Evolutionary conservation across 139 green algal genomes (phyloP).

Genomic region (Desmodesmus armatus): DNA sequence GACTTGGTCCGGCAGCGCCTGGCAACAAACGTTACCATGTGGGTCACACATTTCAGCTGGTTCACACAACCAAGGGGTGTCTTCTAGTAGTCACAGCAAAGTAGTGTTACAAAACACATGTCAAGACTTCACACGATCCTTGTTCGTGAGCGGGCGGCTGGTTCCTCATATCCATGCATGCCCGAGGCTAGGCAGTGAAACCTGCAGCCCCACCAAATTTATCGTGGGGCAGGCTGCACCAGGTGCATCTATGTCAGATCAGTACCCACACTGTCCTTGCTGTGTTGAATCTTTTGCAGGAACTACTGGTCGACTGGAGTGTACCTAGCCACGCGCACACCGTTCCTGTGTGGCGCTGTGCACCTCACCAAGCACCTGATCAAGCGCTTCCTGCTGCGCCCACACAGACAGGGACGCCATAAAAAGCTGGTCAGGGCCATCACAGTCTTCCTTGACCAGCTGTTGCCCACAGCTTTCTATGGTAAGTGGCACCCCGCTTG

Average conservation of each 20-base stretch:
- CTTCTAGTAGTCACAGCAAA: no score
- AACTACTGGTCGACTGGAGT: constrained; percentile 27
- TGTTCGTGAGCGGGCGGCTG: no score
- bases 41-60: background rate
- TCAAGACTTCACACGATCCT: no score
- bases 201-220: background rate
- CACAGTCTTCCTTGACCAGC: constrained; percentile 19
- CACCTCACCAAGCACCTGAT: constrained; percentile 20
- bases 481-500: no score
- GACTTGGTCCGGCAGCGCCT: constrained; percentile 33
- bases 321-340: constrained; percentile 24
- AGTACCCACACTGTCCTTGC: background rate
- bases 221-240: background rate
- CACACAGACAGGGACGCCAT: background rate
- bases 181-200: background rate
- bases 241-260: background rate
- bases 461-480: constrained; percentile 16
- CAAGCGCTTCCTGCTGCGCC: background rate
- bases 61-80: no score
- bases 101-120: no score
- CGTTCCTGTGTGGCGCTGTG: constrained; percentile 15
- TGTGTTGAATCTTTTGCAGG: background rate
- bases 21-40: constrained; percentile 16
- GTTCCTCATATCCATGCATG: background rate
- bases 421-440: background rate